Base-by-base conservation (phyloP, 2,329 filamentous ascomycete genomes). In the Parafenestella ontariensis region DNA sequence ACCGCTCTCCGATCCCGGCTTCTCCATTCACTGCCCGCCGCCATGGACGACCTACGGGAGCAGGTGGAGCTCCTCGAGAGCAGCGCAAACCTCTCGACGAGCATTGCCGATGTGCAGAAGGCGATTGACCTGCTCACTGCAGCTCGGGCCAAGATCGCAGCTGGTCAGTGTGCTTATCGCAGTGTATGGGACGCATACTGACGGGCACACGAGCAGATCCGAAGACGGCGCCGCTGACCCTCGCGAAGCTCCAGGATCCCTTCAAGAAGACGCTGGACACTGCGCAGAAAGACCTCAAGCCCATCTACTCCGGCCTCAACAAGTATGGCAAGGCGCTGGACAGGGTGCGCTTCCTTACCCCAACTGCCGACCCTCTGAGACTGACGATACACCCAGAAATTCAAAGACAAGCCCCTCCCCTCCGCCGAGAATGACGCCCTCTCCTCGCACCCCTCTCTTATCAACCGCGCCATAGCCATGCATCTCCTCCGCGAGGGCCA, bases 401-500 rank as follows among this genome's bases (percentile, higher is more conserved):
- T 77, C 73, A 76, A 76, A 77, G 84, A 86, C 57, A 85, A 85
- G 57, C 86, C 87, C 13, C 81, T 90, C 13, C 86, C 94, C 0
- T 90, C 88, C 13, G 89, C 87, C 68, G 90, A 93, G 53, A 88
- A 92, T 67, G 92, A 96, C 76, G 89, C 88, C 29, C 87, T 97
- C 75, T 87, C 86, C 1, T 85, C 88, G 18, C 87, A 96, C 62
- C 84, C 89, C 3, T 81, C 84, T 15, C 82, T 97, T 11, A 91
- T 98, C 71, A 96, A 97, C 77, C 87, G 93, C 52, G 94, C 95
- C 6, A 96, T 99, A 65, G 91, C 91, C 9, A 97, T 98, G 92
- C 95, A 99, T 72, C 84, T 99, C 20, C 84, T 99, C 34, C 90
- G 95, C 36, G 94, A 98, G 78, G 95, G 95, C 44, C 90, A 96